phyloP scores from a whole-genome alignment of 495 filamentous ascomycete species.

The Penicillium nucicola region DNA sequence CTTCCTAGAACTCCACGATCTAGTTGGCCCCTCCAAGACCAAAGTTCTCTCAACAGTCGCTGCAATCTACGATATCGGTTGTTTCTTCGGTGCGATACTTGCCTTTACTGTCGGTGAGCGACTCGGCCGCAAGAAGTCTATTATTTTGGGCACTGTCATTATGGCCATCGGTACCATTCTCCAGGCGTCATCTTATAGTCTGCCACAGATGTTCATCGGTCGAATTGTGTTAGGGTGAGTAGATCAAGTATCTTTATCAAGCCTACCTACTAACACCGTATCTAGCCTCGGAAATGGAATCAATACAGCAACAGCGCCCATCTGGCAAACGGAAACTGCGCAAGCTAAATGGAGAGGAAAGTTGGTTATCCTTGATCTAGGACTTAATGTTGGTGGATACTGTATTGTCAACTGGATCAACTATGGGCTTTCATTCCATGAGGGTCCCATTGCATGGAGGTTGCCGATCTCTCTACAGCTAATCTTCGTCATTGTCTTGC shows the following conservation, averaged over 20 bases:
- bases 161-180: slow-evolving; percentile 61
- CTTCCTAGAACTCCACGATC: slow-evolving; percentile 50
- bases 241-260: background rate
- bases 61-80: slow-evolving; percentile 61
- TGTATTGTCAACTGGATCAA: slow-evolving; percentile 55
- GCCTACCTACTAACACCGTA: background rate
- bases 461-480: slow-evolving; percentile 53
- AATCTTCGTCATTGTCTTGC: slow-evolving; percentile 50
- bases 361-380: slow-evolving; percentile 58
- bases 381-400: slow-evolving; percentile 59
- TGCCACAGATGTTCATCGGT: slow-evolving; percentile 63
- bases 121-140: slow-evolving; percentile 55
- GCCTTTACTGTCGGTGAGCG: slow-evolving; percentile 55
- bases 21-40: slow-evolving; percentile 47
- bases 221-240: slow-evolving; percentile 46
- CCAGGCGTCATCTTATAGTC: slow-evolving; percentile 52
- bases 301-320: slow-evolving; percentile 61
- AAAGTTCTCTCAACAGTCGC: slow-evolving; percentile 55
- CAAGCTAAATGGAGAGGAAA: slow-evolving; percentile 57
- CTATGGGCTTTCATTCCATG: slow-evolving; percentile 49
- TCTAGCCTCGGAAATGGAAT: slow-evolving; percentile 61
- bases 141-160: slow-evolving; percentile 53
- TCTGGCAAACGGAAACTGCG: slow-evolving; percentile 64
- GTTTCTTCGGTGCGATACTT: slow-evolving; percentile 54
- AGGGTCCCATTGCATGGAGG: slow-evolving; percentile 46